A percentile compares a stretch with the other conserved stretches of the same genome.
Evolutionary conservation across 2,329 filamentous ascomycete species (phyloP).

Genomic region (Penicillium polonicum): DNA sequence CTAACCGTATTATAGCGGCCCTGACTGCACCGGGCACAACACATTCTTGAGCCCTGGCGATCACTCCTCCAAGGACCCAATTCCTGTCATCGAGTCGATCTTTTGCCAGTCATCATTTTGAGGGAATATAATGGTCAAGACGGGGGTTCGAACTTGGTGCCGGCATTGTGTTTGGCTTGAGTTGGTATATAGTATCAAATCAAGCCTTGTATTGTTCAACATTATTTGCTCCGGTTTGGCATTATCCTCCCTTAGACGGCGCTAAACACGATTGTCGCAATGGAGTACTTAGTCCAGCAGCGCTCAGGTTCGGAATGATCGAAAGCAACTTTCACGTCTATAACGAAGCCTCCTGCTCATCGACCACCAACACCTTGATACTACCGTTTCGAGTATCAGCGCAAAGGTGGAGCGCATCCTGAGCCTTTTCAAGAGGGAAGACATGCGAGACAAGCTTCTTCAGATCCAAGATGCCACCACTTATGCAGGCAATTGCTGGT

Average conservation of each 20-base stretch:
- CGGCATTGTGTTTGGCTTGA: background rate
- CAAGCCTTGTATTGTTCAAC: background rate
- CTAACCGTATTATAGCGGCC: conserved; percentile 12
- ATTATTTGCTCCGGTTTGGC: background rate
- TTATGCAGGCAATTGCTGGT: conserved; percentile 60
- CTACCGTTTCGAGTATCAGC: conserved; percentile 54
- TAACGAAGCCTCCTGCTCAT: conserved; percentile 42
- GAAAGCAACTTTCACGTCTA: conserved; percentile 1
- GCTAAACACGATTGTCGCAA: too few species aligned
- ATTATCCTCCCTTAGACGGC: background rate
- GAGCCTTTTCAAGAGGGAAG: conserved; percentile 61
- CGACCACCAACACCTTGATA: conserved; percentile 62
- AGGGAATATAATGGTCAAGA: background rate
- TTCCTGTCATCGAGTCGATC: conserved; percentile 23
- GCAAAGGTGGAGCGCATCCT: conserved; percentile 57
- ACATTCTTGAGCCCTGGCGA: conserved; percentile 21
- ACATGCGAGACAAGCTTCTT: conserved; percentile 63
- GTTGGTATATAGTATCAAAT: background rate
- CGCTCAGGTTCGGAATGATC: too few species aligned
- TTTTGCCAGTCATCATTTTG: conserved; percentile 21
- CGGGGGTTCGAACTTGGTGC: background rate
- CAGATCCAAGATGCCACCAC: conserved; percentile 60
- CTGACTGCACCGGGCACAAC: conserved; percentile 25
- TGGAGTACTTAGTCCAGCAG: background rate
- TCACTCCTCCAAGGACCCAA: conserved; percentile 23